Evolutionary conservation across 1,284 basidiomycete species (phyloP), one percentile per base, ranked within the genome.

Genomic region (Thelephora terrestris): DNA sequence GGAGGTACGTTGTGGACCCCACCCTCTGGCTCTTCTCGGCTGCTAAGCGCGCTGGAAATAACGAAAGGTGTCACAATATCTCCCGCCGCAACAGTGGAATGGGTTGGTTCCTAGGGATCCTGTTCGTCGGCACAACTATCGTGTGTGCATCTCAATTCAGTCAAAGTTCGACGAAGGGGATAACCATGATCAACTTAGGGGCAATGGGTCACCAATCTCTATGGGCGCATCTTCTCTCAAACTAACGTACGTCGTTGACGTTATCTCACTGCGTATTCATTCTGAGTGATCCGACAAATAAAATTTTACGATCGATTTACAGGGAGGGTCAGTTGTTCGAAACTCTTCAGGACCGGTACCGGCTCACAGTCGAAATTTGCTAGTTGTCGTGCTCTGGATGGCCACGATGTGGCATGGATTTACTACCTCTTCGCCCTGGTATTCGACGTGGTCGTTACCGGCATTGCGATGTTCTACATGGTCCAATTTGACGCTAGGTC

Each of bases 391-490:
- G 20, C 39, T 4, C n/a, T 62, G 4, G 65, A 65, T 51, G 20
- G 55, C 0, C 48, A 52, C 25, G 50, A 50, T 0, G 60, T 61
- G 1, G 65, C 60, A n/a, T 74, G 71, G 72, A 16, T 64, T 10
- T 73, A 64, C 55, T 73, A 74, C 50, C 50, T 73, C 4, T 37
- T 63, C 14, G 57, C 64, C 7, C 71, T 72, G 57, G 12, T 60
- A 9, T 74, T 64, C 56, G 71, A 73, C 45, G 47, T 63, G 2
- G 53, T 64, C 27, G 60, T 64, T 2, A 47, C 74, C 17, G 48
- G 56, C 5, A 53, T 73, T 24, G 66, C 71, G n/a, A 63, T 64
- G 3, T 43, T 57, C 29, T 68, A 63, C 45, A 58, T 71, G 9
- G 55, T 55, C 49, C 58, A 48, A 32, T 53, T 50, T 38, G 25